Conservation (phyloP, 176 grass and related monocot genomes). For the Lolium rigidum region DNA sequence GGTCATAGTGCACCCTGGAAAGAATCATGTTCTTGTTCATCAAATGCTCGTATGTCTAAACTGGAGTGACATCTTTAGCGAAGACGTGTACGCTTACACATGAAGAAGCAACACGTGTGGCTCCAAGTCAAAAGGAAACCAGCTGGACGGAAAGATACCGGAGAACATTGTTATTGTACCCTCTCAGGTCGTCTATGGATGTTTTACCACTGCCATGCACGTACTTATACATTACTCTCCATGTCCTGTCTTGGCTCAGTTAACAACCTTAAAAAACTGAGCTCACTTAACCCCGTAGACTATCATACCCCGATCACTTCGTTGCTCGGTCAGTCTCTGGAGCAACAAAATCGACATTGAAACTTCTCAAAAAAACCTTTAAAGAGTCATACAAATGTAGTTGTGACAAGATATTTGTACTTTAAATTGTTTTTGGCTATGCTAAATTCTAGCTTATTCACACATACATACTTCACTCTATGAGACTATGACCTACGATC, state of each 20-base stretch:
- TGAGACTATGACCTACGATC: too few relatives aligned
- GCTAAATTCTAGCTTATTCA: too few relatives aligned
- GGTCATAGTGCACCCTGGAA: neutral
- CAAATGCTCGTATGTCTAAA: slow-evolving; percentile 34
- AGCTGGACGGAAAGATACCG: slow-evolving; percentile 42
- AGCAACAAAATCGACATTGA: too few relatives aligned
- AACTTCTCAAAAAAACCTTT: too few relatives aligned
- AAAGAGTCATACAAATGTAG: too few relatives aligned
- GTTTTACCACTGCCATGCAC: neutral
- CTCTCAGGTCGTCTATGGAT: neutral
- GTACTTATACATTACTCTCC: neutral
- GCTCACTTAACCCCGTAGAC: too few relatives aligned
- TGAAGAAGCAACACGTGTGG: neutral
- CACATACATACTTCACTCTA: too few relatives aligned
- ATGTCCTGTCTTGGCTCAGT: neutral
- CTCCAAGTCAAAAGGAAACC: neutral
- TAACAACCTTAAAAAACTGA: neutral
- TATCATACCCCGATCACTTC: too few relatives aligned
- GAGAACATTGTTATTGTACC: neutral
- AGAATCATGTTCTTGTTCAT: neutral
- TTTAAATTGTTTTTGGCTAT: too few relatives aligned
- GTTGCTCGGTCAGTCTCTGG: too few relatives aligned
- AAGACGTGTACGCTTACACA: slow-evolving; percentile 8
- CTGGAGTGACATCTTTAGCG: neutral
- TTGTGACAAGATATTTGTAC: too few relatives aligned